phyloP scores from a whole-genome alignment of 2,329 filamentous ascomycete genomes.

The Ophiocordyceps camponoti-floridani region DNA sequence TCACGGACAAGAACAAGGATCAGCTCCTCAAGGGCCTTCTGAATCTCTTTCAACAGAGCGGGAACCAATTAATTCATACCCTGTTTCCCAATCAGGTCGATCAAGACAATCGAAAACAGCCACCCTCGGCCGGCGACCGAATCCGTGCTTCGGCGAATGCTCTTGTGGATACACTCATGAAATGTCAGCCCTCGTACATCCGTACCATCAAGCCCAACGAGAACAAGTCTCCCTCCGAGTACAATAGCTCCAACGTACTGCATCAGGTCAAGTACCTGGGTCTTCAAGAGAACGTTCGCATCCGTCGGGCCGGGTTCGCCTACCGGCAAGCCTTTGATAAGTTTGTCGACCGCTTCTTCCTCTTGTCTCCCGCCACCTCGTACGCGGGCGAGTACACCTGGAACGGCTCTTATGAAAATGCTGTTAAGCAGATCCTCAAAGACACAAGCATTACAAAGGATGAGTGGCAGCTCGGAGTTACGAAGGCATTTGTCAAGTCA shows the following conservation, averaged over 20 bases:
- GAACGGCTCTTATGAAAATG: slow-evolving; percentile 73
- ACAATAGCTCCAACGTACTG: slow-evolving; percentile 78
- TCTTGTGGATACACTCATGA: slow-evolving; percentile 88
- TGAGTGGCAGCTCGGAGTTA: slow-evolving; percentile 93
- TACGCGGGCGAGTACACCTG: slow-evolving; percentile 97
- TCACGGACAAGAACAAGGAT: slow-evolving; percentile 99
- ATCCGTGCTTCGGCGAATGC: slow-evolving; percentile 92
- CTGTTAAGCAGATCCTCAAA: slow-evolving; percentile 81
- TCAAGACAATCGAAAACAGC: slow-evolving; percentile 85
- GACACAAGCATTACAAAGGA: slow-evolving; percentile 90
- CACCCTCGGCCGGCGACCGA: slow-evolving; percentile 88
- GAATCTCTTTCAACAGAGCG: slow-evolving; percentile 67
- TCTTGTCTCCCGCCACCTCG: slow-evolving; percentile 82
- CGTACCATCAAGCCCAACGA: slow-evolving; percentile 99
- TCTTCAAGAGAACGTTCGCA: slow-evolving; percentile 97
- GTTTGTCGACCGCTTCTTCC: slow-evolving; percentile 93
- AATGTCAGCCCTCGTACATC: slow-evolving; percentile 92
- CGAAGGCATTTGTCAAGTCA: slow-evolving; percentile 95
- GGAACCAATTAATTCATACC: slow-evolving; percentile 70
- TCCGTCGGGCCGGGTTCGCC: slow-evolving; percentile 87
- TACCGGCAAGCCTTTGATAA: slow-evolving; percentile 96
- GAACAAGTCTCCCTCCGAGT: slow-evolving; percentile 90
- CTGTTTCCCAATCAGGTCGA: slow-evolving; percentile 89
- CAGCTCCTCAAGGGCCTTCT: slow-evolving; percentile 87
- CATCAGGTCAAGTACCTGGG: slow-evolving; percentile 99